Conservation (phyloP, 768 basidiomycete species). For the Termitomyces sp. region DNA sequence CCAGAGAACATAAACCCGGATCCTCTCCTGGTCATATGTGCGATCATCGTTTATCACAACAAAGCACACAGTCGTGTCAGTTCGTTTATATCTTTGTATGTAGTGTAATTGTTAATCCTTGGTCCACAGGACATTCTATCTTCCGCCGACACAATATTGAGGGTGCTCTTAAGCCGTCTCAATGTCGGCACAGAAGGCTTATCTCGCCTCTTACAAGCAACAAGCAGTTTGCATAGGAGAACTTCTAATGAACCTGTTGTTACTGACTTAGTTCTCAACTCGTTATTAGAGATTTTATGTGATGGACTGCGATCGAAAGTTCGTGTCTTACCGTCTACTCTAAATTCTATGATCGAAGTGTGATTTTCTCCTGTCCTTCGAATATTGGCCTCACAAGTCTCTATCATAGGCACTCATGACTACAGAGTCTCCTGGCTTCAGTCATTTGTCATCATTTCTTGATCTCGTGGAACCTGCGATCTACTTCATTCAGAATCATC, state of each 20-base stretch:
- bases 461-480: slow-evolving; percentile 46
- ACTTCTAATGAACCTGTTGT: slow-evolving; percentile 17
- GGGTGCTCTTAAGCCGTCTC: slow-evolving; percentile 46
- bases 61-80: slow-evolving; percentile 50
- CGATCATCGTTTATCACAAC: slow-evolving; percentile 54
- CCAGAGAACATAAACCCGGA: slow-evolving; percentile 47
- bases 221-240: slow-evolving; percentile 37
- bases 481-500: slow-evolving; percentile 46
- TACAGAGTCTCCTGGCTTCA: slow-evolving; percentile 20
- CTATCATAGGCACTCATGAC: slow-evolving; percentile 19
- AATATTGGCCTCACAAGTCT: neutral
- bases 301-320: slow-evolving; percentile 52
- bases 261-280: slow-evolving; percentile 29
- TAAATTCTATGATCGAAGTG: slow-evolving; percentile 53
- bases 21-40: slow-evolving; percentile 45
- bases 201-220: slow-evolving; percentile 41
- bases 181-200: slow-evolving; percentile 37
- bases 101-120: neutral
- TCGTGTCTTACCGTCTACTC: slow-evolving; percentile 40
- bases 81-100: slow-evolving; percentile 1
- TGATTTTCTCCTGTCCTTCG: neutral
- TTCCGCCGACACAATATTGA: slow-evolving; percentile 55
- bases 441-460: slow-evolving; percentile 27
- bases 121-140: slow-evolving; percentile 47
- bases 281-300: slow-evolving; percentile 44